Evolutionary conservation across 2,329 filamentous ascomycete genomes (phyloP), one percentile per base, ranked within the genome.

Genomic region (Chaetomiaceae sp.): DNA sequence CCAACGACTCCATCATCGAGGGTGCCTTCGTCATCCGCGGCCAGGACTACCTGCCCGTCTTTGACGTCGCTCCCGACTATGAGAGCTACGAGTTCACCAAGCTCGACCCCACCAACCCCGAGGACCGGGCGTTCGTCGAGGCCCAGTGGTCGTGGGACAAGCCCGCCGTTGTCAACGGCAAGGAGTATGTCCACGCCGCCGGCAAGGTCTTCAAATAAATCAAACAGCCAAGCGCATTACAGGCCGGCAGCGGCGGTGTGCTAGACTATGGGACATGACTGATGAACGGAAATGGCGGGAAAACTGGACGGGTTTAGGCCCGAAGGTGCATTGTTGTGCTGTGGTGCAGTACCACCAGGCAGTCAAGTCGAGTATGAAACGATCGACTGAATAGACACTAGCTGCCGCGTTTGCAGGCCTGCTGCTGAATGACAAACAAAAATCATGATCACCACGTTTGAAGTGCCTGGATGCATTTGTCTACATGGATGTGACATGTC

Each of bases 171-270:
- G 80, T 89, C 66, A 73, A 86, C 66, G 92, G 87, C 78, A 96
- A 97, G 87, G 81, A 85, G 68, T 95, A 91, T 76, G 75, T 83
- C 71, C 89, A 86, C 77, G 87, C 87, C 68, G 86, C 89, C 66
- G 93, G 93, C 71, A 96, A 97, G 84, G 90, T 97, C 72, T 97
- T 96, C 87, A 97, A 97, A 82, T 97, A 96, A 82, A 66, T 19
- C 5, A 50, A 54, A 37, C 41, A 43, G 41, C 33, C 10, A 31
- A 61, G 53, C 48, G 50, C 53, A 56, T 56, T 42, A 39, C 27
- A 31, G 42, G 50, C 54, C 49, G 38, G 44, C 39, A 47, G 49
- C 44, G 53, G 54, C 51, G 49, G 53, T 50, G 48, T 51, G 57
- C 55, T 58, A 53, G 57, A 57, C 53, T 59, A 57, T 53, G 57